These are phyloP conservation scores for Calocybe gangraenosa DNA, from an alignment of 768 basidiomycete genomes.

Conservation along the genomic window DNA sequence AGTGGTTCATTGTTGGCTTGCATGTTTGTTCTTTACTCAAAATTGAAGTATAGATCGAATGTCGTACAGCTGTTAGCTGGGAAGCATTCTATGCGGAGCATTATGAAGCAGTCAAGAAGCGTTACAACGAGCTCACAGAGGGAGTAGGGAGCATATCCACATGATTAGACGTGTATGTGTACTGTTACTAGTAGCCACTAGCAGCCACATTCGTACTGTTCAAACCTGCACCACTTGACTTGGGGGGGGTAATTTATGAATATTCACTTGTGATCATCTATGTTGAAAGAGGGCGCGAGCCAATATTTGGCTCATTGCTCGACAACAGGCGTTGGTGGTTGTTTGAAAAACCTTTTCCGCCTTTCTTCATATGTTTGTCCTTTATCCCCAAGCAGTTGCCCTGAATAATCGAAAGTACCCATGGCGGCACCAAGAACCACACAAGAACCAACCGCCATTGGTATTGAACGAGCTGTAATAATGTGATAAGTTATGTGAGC, in stretches of 20 bases:
- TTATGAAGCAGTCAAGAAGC: slow-evolving; percentile 34
- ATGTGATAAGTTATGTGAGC: neutral
- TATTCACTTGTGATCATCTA: too few species aligned
- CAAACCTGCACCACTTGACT: too few species aligned
- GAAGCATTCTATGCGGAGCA: slow-evolving; percentile 47
- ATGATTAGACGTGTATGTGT: slow-evolving; percentile 4
- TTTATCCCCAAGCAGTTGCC: slow-evolving; percentile 50
- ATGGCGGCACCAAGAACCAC: slow-evolving; percentile 73
- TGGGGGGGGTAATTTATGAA: too few species aligned
- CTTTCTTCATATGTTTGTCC: slow-evolving; percentile 56
- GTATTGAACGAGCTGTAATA: slow-evolving; percentile 72
- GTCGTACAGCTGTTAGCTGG: slow-evolving; percentile 42
- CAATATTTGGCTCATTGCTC: too few species aligned
- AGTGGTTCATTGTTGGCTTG: slow-evolving; percentile 9
- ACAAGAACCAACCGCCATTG: slow-evolving; percentile 77
- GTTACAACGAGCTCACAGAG: slow-evolving; percentile 29
- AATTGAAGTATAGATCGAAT: slow-evolving; percentile 26
- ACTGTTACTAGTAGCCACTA: neutral
- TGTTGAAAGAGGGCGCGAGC: too few species aligned
- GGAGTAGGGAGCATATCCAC: slow-evolving; percentile 3
- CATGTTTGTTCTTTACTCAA: slow-evolving; percentile 3
- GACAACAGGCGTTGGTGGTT: slow-evolving; percentile 40
- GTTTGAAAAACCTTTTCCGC: slow-evolving; percentile 82
- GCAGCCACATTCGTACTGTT: neutral
- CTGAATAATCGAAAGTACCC: slow-evolving; percentile 79